These are phyloP conservation scores for Mucor sp. DNA, from an alignment of 371 early-diverging fungal species.

Conservation along the genomic window DNA sequence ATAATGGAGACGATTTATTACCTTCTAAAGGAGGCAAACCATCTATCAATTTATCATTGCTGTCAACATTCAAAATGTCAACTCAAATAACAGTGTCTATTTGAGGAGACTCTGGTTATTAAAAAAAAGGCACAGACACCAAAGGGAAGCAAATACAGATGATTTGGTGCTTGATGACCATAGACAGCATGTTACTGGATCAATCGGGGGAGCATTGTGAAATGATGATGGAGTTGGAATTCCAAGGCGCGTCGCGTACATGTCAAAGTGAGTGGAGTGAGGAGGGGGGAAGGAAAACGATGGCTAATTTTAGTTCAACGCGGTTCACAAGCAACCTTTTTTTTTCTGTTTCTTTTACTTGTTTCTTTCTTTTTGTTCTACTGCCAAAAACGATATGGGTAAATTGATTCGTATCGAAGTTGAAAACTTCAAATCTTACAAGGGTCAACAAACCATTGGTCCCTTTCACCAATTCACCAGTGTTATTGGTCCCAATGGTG, in stretches of 20 bases:
- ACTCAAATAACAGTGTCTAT: no score
- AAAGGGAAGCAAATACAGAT: no score
- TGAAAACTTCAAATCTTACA: conserved; percentile 99
- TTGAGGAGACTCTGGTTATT: no score
- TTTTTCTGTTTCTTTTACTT: conserved; percentile 9
- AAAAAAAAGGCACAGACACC: no score
- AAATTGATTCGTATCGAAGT: conserved; percentile 90
- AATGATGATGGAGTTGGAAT: not conserved
- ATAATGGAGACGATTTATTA: no score
- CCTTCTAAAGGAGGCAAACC: no score
- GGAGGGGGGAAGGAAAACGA: not conserved
- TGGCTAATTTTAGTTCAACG: not conserved
- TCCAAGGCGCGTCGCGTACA: not conserved
- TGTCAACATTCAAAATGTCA: no score
- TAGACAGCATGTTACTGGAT: no score
- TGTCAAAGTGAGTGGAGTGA: not conserved
- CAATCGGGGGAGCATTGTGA: no score
- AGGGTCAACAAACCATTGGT: conserved; percentile 90
- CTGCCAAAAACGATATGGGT: conserved; percentile 59
- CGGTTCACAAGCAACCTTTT: not conserved
- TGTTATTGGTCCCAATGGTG: conserved; percentile 99
- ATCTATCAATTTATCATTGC: no score
- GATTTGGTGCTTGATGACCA: no score
- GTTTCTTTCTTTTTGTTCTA: conserved; percentile 7
- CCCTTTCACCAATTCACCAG: conserved; percentile 97